Evolutionary conservation across 1,284 basidiomycete species (phyloP).

Genomic region (Pseudozyma flocculosa): DNA sequence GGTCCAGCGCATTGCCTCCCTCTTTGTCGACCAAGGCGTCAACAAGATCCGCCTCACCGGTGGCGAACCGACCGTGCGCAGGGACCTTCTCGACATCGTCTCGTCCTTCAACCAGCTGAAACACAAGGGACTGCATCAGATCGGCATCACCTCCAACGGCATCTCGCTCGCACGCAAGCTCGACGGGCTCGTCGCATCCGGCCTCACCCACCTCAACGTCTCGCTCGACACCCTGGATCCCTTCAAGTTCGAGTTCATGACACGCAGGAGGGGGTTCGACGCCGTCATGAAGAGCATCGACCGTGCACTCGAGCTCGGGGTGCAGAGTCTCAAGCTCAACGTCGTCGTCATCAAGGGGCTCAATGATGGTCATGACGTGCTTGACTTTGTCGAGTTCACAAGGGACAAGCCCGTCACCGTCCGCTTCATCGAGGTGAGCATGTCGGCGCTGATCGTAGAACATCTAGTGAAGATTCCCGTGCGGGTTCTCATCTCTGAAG

Average conservation of each 20-base stretch:
- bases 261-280: constrained; percentile 69
- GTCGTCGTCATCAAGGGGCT: constrained; percentile 77
- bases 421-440: constrained; percentile 72
- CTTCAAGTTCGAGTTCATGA: constrained; percentile 83
- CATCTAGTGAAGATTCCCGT: too few species aligned
- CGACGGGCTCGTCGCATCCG: constrained; percentile 68
- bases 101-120: constrained; percentile 34
- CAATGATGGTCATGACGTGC: constrained; percentile 72
- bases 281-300: constrained; percentile 73
- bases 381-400: constrained; percentile 76
- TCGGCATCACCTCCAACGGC: constrained; percentile 85
- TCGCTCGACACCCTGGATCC: constrained; percentile 78
- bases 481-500: too few species aligned
- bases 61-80: constrained; percentile 81
- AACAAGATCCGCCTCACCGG: constrained; percentile 84
- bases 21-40: constrained; percentile 77
- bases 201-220: constrained; percentile 75
- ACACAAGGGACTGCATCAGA: constrained; percentile 68
- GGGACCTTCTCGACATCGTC: constrained; percentile 73
- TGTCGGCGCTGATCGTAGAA: not conserved
- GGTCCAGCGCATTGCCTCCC: constrained; percentile 67
- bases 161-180: constrained; percentile 73
- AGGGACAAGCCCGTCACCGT: constrained; percentile 68
- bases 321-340: constrained; percentile 72
- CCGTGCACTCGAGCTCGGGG: constrained; percentile 63